phyloP scores from a whole-genome alignment of 306 rosid species.

The Echinosophora koreensis region DNA sequence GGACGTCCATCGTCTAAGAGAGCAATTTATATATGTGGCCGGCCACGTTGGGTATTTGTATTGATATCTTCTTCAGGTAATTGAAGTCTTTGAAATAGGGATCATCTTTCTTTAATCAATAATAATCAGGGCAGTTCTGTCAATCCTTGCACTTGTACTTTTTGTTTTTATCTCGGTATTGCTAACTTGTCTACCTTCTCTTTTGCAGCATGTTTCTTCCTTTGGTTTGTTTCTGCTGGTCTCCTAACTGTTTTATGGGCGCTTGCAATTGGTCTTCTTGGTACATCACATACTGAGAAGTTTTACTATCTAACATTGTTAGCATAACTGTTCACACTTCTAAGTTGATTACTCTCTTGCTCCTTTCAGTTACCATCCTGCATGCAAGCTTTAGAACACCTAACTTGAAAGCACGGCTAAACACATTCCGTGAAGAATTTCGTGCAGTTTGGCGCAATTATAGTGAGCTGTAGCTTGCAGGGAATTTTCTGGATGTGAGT shows the following conservation, averaged over 20 bases:
- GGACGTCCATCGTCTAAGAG: conserved; percentile 78
- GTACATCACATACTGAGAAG: conserved; percentile 55
- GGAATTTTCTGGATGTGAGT: conserved; percentile 41
- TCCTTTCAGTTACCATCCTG: conserved; percentile 73
- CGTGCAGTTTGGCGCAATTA: conserved; percentile 99
- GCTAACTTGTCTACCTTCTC: background rate
- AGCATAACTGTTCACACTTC: background rate
- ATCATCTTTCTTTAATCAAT: conserved; percentile 20
- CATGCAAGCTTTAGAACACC: conserved; percentile 99
- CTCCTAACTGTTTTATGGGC: conserved; percentile 85
- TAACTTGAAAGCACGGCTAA: conserved; percentile 95
- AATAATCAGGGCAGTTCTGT: conserved; percentile 31
- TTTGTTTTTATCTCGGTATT: background rate
- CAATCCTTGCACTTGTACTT: background rate
- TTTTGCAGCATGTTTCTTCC: conserved; percentile 73
- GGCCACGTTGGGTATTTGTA: conserved; percentile 93
- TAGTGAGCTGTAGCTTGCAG: conserved; percentile 81
- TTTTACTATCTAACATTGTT: conserved; percentile 21
- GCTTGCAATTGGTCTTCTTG: conserved; percentile 85
- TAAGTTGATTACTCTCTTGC: conserved; percentile 36
- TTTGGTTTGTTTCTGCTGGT: conserved; percentile 93
- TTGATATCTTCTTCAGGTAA: conserved; percentile 80
- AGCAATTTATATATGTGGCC: conserved; percentile 88
- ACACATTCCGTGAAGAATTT: conserved; percentile 98
- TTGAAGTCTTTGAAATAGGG: conserved; percentile 23